These are phyloP conservation scores for Chlamydomonas applanata DNA, from an alignment of 139 green algal species.

Conservation along the genomic window DNA sequence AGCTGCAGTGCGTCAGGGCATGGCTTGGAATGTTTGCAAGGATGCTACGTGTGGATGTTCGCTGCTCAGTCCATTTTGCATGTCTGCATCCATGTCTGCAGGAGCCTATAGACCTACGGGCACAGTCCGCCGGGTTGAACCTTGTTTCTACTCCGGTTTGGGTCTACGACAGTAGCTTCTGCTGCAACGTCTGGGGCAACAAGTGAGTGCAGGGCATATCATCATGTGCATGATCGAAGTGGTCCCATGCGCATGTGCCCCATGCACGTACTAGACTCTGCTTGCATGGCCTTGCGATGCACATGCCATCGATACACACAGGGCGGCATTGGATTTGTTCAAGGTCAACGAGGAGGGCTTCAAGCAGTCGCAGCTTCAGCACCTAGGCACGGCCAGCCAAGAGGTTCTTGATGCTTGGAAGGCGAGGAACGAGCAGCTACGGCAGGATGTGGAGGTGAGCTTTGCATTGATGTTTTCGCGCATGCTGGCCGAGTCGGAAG, in stretches of 20 bases:
- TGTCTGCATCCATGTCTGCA: neutral
- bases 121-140: constrained; percentile 30
- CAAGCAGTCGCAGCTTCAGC: constrained; percentile 24
- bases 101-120: constrained; percentile 17
- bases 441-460: constrained; percentile 30
- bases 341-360: constrained; percentile 21
- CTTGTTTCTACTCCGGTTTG: constrained; percentile 29
- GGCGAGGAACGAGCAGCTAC: constrained; percentile 27
- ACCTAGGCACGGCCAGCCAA: constrained; percentile 13
- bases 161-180: constrained; percentile 39
- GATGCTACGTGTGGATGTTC: no score
- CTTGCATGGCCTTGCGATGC: neutral
- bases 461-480: no score
- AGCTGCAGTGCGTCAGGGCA: no score
- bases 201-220: constrained; percentile 30
- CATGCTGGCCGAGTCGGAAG: neutral
- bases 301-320: constrained; percentile 9
- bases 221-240: neutral
- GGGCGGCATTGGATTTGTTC: constrained; percentile 42
- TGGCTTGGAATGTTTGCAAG: no score
- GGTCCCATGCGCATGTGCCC: neutral
- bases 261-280: neutral
- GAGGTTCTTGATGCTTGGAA: constrained; percentile 23
- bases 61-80: neutral
- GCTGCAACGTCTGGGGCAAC: constrained; percentile 51